These are phyloP conservation scores for Carex myosuroides DNA, from an alignment of 176 grass and related monocot genomes.

Conservation along the genomic window DNA sequence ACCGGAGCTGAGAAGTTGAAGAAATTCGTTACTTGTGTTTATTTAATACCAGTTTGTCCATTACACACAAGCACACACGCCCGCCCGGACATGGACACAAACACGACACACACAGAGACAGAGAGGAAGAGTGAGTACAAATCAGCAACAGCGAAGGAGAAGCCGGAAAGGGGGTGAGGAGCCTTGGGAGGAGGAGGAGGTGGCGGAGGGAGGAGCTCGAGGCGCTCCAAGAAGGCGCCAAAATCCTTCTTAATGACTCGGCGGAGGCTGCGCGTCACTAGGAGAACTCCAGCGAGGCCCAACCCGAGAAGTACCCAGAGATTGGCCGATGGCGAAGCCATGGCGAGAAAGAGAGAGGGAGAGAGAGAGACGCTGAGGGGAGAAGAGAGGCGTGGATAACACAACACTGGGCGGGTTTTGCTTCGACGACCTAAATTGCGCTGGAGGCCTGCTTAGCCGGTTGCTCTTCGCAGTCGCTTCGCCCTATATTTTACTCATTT, in stretches of 20 bases:
- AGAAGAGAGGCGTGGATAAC: constrained; percentile 6
- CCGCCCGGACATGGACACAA: background rate
- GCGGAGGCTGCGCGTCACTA: constrained; percentile 48
- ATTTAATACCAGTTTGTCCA: background rate
- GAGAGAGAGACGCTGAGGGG: background rate
- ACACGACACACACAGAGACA: background rate
- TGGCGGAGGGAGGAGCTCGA: constrained; percentile 74
- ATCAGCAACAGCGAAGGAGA: constrained; percentile 86
- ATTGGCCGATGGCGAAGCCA: constrained; percentile 57
- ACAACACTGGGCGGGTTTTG: background rate
- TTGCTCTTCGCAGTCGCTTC: too few relatives aligned
- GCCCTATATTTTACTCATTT: too few relatives aligned
- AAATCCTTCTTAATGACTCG: constrained; percentile 55
- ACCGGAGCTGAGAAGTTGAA: background rate
- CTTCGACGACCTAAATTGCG: background rate
- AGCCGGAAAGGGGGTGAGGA: constrained; percentile 71
- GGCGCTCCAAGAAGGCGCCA: constrained; percentile 71
- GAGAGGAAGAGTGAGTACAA: constrained; percentile 38
- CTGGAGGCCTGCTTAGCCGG: too few relatives aligned
- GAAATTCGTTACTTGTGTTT: background rate
- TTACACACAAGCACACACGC: background rate
- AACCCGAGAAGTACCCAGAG: constrained; percentile 88
- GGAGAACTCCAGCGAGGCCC: constrained; percentile 65
- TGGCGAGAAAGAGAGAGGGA: constrained; percentile 23
- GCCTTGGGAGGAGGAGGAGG: constrained; percentile 82